Conservation (phyloP, 306 rosid genomes). For the Cucumis sativus region DNA sequence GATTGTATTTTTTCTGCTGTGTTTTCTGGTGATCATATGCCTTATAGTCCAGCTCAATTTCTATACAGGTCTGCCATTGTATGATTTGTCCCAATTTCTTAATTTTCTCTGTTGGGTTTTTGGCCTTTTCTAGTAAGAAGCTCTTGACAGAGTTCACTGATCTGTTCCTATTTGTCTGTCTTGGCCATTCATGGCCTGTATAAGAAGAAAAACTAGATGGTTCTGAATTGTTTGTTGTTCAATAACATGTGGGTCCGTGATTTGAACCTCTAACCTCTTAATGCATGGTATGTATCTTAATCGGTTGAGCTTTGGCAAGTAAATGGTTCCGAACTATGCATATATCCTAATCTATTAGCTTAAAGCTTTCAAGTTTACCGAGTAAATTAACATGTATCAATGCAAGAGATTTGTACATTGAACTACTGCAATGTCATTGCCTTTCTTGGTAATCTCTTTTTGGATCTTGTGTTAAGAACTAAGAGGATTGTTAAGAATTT, state of each 20-base stretch:
- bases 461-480: not conserved
- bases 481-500: not conserved
- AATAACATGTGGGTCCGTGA: too few relatives aligned
- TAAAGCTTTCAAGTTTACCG: not conserved
- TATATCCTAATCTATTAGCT: not conserved
- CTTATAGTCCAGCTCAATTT: slow-evolving; percentile 34
- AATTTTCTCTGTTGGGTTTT: slow-evolving; percentile 1
- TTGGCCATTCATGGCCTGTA: not conserved
- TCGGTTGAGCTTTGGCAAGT: not conserved
- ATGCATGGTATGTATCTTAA: not conserved
- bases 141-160: slow-evolving; percentile 3
- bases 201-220: not conserved
- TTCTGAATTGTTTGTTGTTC: not conserved
- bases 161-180: not conserved
- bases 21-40: slow-evolving; percentile 25
- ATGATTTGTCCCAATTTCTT: not conserved
- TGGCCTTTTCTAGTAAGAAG: slow-evolving; percentile 12
- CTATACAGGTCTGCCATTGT: slow-evolving; percentile 43
- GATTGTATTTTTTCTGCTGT: slow-evolving; percentile 23
- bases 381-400: not conserved
- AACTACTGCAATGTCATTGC: not conserved
- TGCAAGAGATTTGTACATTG: not conserved
- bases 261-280: not conserved
- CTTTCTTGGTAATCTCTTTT: not conserved
- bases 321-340: not conserved